Evolutionary conservation across 331 rosid genomes (phyloP), one percentile per base, ranked within the genome.

Genomic region (Quercus tomentella): DNA sequence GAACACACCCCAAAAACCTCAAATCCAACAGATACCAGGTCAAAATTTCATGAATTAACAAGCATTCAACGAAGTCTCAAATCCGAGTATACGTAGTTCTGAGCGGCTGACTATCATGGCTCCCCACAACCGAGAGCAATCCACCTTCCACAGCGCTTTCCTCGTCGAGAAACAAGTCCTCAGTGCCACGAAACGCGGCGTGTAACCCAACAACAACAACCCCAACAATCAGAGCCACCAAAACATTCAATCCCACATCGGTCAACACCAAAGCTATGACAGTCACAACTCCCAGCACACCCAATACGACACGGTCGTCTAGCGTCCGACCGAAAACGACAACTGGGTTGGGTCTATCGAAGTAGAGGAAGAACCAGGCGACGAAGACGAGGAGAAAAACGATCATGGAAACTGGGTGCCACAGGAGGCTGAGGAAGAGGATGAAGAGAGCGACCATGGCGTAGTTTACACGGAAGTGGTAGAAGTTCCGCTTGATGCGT

Each of bases 351-450:
- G 82, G 79, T 72, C 86, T 85, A 60, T 55, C 75, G 76, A 86
- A 86, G 75, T 82, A 86, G 74, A 84, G 82, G 77, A 79, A 73
- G 79, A 84, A 71, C 88, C 90, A 89, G 56, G 81, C 88, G 52
- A 79, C 81, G 84, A 79, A 82, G 56, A 82, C 81, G 79, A 80
- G 51, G 80, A 84, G 60, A 70, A 82, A 89, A 65, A 83, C 86
- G 69, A 89, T 82, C 69, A 89, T 60, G 63, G 88, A 80, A 72
- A 86, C 6, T 1, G 90, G 90, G 81, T 89, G 87, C 92, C 90
- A 89, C 2, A 86, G 74, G 76, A 88, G 90, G 83, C 92, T 84
- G 82, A 84, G 49, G 83, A 86, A 89, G 83, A 89, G 85, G 62
- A 89, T 9, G 52, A 82, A 30, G 74, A 89, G 83, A 30, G 68